These are phyloP conservation scores for Alternaria angustiovoidea DNA, from an alignment of 2,329 filamentous ascomycete species.

Conservation along the genomic window DNA sequence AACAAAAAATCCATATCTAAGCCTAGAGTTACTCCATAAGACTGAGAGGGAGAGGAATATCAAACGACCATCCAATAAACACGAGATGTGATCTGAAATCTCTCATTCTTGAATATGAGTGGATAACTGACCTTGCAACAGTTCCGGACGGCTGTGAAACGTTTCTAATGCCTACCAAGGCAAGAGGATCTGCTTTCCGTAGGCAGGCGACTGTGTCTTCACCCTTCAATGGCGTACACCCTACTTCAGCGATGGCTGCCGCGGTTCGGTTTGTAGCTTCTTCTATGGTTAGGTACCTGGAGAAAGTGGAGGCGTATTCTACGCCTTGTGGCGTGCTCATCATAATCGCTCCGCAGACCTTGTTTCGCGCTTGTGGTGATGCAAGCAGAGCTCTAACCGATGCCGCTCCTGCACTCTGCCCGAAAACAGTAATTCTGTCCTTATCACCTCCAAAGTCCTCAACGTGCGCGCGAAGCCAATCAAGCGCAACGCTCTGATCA, in stretches of 20 bases:
- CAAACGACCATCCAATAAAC: background rate
- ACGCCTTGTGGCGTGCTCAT: constrained; percentile 30
- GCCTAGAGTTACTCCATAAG: no score
- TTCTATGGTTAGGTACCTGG: constrained; percentile 35
- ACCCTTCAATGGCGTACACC: constrained; percentile 24
- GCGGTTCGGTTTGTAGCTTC: constrained; percentile 32
- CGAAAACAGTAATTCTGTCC: constrained; percentile 48
- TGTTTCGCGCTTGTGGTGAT: constrained; percentile 57
- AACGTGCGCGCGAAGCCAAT: constrained; percentile 58
- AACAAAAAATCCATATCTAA: background rate
- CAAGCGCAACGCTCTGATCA: constrained; percentile 60
- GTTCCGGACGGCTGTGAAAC: background rate
- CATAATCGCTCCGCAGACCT: constrained; percentile 59
- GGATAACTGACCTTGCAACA: constrained; percentile 3
- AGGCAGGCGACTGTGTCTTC: constrained; percentile 33
- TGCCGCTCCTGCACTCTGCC: constrained; percentile 48
- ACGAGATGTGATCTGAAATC: background rate
- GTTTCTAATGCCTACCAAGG: constrained; percentile 26
- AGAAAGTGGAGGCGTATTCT: constrained; percentile 32
- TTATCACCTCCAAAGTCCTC: constrained; percentile 48
- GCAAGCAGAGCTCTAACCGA: constrained; percentile 60
- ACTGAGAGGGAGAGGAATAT: background rate
- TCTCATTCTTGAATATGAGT: background rate
- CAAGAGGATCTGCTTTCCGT: constrained; percentile 28
- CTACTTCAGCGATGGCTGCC: constrained; percentile 33